Base-by-base conservation (phyloP, 345 rosid species). In the Citrus australasica region DNA sequence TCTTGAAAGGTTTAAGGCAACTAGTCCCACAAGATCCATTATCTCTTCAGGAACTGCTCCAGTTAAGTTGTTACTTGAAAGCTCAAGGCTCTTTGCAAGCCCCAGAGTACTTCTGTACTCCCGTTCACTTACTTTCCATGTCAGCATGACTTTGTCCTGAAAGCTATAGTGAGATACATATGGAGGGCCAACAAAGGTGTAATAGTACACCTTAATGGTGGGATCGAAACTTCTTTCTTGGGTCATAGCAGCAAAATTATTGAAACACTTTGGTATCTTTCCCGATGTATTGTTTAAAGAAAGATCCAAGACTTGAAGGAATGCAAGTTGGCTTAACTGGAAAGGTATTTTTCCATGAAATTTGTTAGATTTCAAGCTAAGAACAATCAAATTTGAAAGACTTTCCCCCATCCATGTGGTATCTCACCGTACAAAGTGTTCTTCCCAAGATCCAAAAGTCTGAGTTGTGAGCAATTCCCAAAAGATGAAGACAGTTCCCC, bases 31-130 rank as follows among this genome's bases (percentile, higher is more conserved):
- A 40, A 84, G 81, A 5, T 74, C 63, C 55, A 79, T 79, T 37
- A 85, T 72, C 27, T 77, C 78, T 16, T 60, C 42, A 6, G 90
- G 90, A 48, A 87, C 75, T 40, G 71, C 78, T 42, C 87, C 87
- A 8, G 38, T 14, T 13, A 87, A 66, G 9, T 79, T 22, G 72
- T 87, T 87, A 27, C 59, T 25, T 9, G 83, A 81, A 19, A 76
- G 77, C 6, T 35, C 14, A 32, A 82, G 66, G 38, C 0, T 14
- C 21, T 67, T 74, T 53, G 77, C 5, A 6, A 69, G 37, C 6
- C 75, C 70, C 6, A 75, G 48, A 2, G 79, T 69, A n/a, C 63
- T 69, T 13, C 25, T 40, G 22, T 60, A 69, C 10, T 68, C 70
- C 7, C 55, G 42, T 14, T 69, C 63, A 9, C 21, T 9, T 35